Evolutionary conservation across 352 stramenopile species (phyloP), one percentile per base, ranked within the genome.

Genomic region (Phytophthora tubulina): DNA sequence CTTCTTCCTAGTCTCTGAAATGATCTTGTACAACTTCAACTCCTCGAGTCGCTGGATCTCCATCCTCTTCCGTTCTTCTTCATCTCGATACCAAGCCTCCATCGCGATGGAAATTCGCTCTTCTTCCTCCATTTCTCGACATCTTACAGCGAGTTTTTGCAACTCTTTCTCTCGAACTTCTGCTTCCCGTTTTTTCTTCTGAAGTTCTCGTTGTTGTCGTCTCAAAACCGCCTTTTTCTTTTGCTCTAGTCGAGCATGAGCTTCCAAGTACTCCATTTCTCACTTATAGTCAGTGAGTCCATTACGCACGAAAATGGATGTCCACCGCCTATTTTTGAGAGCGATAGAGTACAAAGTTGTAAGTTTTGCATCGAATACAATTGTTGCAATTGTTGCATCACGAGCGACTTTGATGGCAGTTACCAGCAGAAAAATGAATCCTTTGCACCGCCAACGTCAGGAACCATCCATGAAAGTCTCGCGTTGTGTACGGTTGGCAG

Each of bases 41-140:
- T 91, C 80, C 13, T 76, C 67, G 13, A 86, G 72, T 42, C 74
- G 76, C 56, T 81, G 70, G n/a, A 49, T 9, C 32, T 86, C 75
- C 11, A 73, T 51, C 8, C 31, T 33, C n/a, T 57, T 58, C 2
- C 56, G 66, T 11, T 74, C 50, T 4, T 76, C 78, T 31, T 83
- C 60, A 1, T 68, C 41, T 11, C 50, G 46, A 30, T 80, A 76
- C 41, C 69, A 77, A 10, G 41, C 53, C 59, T 75, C 76, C 81
- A 88, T 82, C 1, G 53, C 68, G 14, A 76, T 50, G n/a, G 82
- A 90, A 14, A 90, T 67, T 27, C 64, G 53, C 38, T 92, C 85
- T 52, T 92, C 85, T 2, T 55, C 41, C 31, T 79, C 63, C 82
- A 92, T 91, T 63, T 89, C 82, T 2, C 59, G 70, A 60, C 85